These are phyloP conservation scores for Lasiodiplodia theobromae DNA, from an alignment of 2,329 filamentous ascomycete species.

Conservation along the genomic window DNA sequence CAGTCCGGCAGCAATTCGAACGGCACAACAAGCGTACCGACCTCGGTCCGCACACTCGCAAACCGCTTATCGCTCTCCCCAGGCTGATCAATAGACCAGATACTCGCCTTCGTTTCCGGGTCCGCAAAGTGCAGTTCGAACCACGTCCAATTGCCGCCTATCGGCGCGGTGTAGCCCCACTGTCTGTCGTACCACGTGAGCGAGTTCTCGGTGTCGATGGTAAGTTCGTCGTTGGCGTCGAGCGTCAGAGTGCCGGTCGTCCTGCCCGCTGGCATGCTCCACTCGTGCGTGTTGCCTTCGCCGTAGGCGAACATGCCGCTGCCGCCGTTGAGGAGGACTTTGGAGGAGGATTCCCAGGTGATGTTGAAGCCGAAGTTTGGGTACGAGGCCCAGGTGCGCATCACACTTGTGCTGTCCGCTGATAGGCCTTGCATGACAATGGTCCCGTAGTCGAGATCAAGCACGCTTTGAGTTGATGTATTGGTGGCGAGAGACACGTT, in stretches of 20 bases:
- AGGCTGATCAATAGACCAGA: not conserved
- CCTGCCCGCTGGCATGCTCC: not conserved
- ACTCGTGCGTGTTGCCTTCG: not conserved
- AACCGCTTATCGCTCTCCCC: not conserved
- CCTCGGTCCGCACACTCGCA: not conserved
- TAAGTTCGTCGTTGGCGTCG: not conserved
- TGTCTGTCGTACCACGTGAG: not conserved
- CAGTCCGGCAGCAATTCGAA: not conserved
- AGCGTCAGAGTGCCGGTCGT: not conserved
- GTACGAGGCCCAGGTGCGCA: not conserved
- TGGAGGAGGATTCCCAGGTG: not conserved
- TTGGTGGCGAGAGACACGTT: not conserved
- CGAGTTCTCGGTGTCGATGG: not conserved
- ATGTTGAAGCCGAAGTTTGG: not conserved
- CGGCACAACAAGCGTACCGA: not conserved
- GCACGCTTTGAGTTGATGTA: not conserved
- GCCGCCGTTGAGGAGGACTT: not conserved
- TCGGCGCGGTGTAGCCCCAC: not conserved
- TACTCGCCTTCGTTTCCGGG: not conserved
- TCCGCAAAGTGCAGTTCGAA: not conserved
- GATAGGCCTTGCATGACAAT: not conserved
- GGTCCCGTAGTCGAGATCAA: not conserved
- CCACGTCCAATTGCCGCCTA: not conserved
- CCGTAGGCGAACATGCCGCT: not conserved
- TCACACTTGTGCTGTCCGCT: not conserved